Percentiles rank a stretch among this genome's conserved stretches.
Conservation (phyloP, 345 rosid genomes). For the Citrus unshiu region DNA sequence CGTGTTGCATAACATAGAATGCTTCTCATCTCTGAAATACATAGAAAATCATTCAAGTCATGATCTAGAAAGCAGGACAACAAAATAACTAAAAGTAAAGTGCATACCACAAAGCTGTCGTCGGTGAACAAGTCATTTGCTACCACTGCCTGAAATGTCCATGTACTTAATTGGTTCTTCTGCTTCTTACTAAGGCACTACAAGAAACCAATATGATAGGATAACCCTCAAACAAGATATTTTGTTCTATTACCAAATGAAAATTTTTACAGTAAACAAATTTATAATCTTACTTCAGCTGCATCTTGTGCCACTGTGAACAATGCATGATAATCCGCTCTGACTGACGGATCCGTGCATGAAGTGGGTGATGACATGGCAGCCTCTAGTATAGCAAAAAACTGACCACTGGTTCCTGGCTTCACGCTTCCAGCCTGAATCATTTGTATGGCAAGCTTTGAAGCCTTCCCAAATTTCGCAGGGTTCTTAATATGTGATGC, state of each 20-base stretch:
- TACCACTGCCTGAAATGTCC: slow-evolving; percentile 80
- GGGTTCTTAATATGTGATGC: slow-evolving; percentile 82
- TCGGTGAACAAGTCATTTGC: slow-evolving; percentile 92
- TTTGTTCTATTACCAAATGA: not conserved
- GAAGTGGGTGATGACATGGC: slow-evolving; percentile 70
- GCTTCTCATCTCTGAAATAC: not conserved
- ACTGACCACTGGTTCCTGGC: slow-evolving; percentile 66
- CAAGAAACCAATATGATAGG: slow-evolving; percentile 19
- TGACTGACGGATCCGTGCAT: slow-evolving; percentile 75
- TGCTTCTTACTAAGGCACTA: slow-evolving; percentile 72
- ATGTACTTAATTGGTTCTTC: slow-evolving; percentile 57
- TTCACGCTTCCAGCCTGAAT: slow-evolving; percentile 90
- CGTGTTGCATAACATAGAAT: not conserved
- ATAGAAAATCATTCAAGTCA: slow-evolving; percentile 1
- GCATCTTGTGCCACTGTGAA: slow-evolving; percentile 83
- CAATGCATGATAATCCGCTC: slow-evolving; percentile 72
- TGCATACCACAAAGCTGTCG: slow-evolving; percentile 91
- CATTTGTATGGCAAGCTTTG: slow-evolving; percentile 84
- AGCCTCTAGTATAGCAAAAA: slow-evolving; percentile 75
- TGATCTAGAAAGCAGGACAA: not conserved
- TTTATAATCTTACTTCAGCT: slow-evolving; percentile 50
- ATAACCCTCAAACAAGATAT: slow-evolving; percentile 16
- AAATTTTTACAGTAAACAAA: not conserved
- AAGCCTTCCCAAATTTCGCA: slow-evolving; percentile 76
- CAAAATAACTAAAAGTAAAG: slow-evolving; percentile 6